Percentiles rank a stretch among this genome's conserved stretches.
Evolutionary conservation across 2,329 filamentous ascomycete genomes (phyloP).

Genomic region (Scleromitrula shiraiana): DNA sequence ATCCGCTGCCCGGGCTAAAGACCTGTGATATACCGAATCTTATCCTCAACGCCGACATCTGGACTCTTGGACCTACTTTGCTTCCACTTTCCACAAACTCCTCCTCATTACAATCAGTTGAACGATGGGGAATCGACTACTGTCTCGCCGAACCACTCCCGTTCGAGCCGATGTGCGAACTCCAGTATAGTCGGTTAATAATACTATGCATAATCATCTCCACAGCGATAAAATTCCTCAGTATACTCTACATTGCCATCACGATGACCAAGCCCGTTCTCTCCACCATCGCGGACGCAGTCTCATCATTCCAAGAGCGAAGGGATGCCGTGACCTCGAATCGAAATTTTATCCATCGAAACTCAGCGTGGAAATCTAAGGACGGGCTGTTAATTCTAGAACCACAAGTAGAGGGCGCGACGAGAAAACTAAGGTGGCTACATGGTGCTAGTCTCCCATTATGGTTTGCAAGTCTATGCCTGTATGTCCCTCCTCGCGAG

Average conservation of each 20-base stretch:
- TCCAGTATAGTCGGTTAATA: conserved; percentile 16
- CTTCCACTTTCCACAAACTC: not conserved
- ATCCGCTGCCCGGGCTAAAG: conserved; percentile 14
- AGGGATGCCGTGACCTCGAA: conserved; percentile 27
- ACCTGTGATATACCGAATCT: conserved; percentile 16
- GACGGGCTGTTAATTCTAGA: conserved; percentile 1
- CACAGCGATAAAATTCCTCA: not conserved
- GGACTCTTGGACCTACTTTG: conserved; percentile 13
- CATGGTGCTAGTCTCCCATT: conserved; percentile 11
- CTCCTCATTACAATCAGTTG: not conserved
- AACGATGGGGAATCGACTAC: conserved; percentile 18
- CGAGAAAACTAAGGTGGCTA: conserved; percentile 14
- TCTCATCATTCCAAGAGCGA: conserved; percentile 30
- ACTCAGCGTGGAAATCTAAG: conserved; percentile 14
- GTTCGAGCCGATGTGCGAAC: conserved; percentile 12
- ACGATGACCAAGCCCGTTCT: conserved; percentile 21
- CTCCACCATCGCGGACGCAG: conserved; percentile 31
- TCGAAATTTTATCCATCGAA: conserved; percentile 21
- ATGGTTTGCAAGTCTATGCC: conserved; percentile 6
- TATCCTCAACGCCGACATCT: conserved; percentile 12
- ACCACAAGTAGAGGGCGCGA: not conserved
- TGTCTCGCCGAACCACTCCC: conserved; percentile 15
- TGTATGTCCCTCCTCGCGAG: not conserved
- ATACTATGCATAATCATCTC: not conserved
- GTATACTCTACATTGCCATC: conserved; percentile 3